Evolutionary conservation across 345 rosid genomes (phyloP).

Genomic region (Adansonia digitata): DNA sequence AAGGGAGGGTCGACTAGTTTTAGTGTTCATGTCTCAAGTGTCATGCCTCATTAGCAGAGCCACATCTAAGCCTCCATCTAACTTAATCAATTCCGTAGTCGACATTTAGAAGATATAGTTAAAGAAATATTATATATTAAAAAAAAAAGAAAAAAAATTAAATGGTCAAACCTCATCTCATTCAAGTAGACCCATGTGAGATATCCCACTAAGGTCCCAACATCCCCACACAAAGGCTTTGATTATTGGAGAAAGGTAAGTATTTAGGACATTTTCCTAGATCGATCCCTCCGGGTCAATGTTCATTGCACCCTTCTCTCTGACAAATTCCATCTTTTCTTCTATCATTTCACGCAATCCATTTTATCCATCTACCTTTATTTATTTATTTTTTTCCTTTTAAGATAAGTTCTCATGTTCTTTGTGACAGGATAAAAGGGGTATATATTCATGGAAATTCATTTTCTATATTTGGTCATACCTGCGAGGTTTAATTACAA

Average conservation of each 20-base stretch:
- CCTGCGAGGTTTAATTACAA: not conserved
- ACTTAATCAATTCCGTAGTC: not conserved
- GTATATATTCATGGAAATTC: not conserved
- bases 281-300: slow-evolving; percentile 33
- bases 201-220: slow-evolving; percentile 65
- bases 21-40: slow-evolving; percentile 61
- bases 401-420: slow-evolving; percentile 74
- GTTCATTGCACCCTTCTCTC: slow-evolving; percentile 56
- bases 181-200: slow-evolving; percentile 42
- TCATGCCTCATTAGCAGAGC: slow-evolving; percentile 46
- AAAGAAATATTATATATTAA: not conserved
- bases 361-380: slow-evolving; percentile 15
- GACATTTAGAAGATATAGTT: not conserved
- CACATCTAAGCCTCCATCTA: slow-evolving; percentile 15
- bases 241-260: slow-evolving; percentile 21
- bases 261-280: slow-evolving; percentile 28
- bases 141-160: not conserved
- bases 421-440: slow-evolving; percentile 13
- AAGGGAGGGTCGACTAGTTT: slow-evolving; percentile 51
- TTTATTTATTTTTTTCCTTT: slow-evolving; percentile 15
- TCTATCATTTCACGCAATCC: slow-evolving; percentile 19
- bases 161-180: slow-evolving; percentile 8
- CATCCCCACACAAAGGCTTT: slow-evolving; percentile 41
- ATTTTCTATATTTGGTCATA: not conserved
- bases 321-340: slow-evolving; percentile 57